These are phyloP conservation scores for Leishmania major DNA, from an alignment of 208 protist species.

Conservation along the genomic window DNA sequence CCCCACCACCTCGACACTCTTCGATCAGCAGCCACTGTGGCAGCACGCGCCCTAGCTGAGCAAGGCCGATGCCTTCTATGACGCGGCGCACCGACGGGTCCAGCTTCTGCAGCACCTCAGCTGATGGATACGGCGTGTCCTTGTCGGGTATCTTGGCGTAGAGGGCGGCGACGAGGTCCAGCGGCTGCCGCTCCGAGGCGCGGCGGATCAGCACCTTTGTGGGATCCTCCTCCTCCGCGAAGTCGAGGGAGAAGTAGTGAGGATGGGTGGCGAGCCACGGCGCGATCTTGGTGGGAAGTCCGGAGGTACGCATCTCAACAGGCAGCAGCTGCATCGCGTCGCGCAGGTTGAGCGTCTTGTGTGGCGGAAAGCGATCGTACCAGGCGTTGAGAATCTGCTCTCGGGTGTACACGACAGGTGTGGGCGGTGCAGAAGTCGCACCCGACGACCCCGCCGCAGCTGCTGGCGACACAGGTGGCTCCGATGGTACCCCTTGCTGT, in stretches of 20 bases:
- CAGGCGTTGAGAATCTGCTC: slow-evolving; percentile 68
- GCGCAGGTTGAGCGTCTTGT: slow-evolving; percentile 52
- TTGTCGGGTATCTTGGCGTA: slow-evolving; percentile 48
- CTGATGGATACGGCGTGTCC: slow-evolving; percentile 22
- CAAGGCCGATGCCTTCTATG: slow-evolving; percentile 45
- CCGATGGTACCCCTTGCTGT: not conserved
- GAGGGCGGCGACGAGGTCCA: slow-evolving; percentile 60
- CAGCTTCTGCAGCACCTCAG: slow-evolving; percentile 39
- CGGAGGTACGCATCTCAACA: slow-evolving; percentile 40
- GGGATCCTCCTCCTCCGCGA: slow-evolving; percentile 45
- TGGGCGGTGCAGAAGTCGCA: not conserved
- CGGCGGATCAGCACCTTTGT: slow-evolving; percentile 58
- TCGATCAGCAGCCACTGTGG: slow-evolving; percentile 62
- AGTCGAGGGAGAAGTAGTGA: slow-evolving; percentile 74
- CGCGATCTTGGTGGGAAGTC: slow-evolving; percentile 51
- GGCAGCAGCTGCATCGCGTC: slow-evolving; percentile 65
- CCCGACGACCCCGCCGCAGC: not conserved
- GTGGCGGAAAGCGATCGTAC: slow-evolving; percentile 71
- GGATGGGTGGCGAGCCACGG: slow-evolving; percentile 62
- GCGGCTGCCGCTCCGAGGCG: slow-evolving; percentile 61
- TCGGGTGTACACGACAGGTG: slow-evolving; percentile 46
- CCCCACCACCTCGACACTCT: slow-evolving; percentile 4
- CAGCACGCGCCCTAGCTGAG: slow-evolving; percentile 39
- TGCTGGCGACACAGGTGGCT: not conserved
- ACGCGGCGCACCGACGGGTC: slow-evolving; percentile 33